A percentile compares a stretch with the other conserved stretches of the same genome.
Conservation (phyloP, 768 basidiomycete species). For the Suillus hirtellus region DNA sequence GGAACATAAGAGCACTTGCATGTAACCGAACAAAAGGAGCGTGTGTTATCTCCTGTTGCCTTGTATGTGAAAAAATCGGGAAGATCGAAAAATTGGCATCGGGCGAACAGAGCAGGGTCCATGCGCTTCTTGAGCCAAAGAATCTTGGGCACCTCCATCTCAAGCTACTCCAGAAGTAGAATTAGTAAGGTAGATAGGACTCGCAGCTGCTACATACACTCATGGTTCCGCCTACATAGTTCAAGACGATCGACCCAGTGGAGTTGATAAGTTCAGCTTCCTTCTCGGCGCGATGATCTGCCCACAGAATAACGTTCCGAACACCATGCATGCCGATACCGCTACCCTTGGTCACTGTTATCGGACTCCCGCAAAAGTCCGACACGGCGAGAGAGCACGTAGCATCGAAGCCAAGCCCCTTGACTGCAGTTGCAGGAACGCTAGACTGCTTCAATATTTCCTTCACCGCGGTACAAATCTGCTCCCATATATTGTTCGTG, state of each 20-base stretch:
- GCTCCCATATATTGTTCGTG: conserved; percentile 82
- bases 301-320: conserved; percentile 93
- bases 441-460: conserved; percentile 60
- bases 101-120: conserved; percentile 64
- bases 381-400: conserved; percentile 94
- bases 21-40: conserved; percentile 90
- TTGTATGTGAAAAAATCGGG: conserved; percentile 97
- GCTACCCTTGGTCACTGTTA: conserved; percentile 71
- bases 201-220: conserved; percentile 53
- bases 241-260: conserved; percentile 80
- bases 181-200: conserved; percentile 12
- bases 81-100: conserved; percentile 85
- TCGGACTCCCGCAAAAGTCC: conserved; percentile 68
- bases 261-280: conserved; percentile 90
- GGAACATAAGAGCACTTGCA: conserved; percentile 97
- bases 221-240: conserved; percentile 96
- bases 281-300: conserved; percentile 91
- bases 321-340: conserved; percentile 65
- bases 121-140: conserved; percentile 95
- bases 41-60: conserved; percentile 68
- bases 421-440: conserved; percentile 60
- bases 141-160: conserved; percentile 98
- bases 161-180: conserved; percentile 54
- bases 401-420: conserved; percentile 92
- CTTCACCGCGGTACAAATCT: conserved; percentile 61